phyloP scores from a whole-genome alignment of 441 rosid genomes.

The Eruca vesicaria region DNA sequence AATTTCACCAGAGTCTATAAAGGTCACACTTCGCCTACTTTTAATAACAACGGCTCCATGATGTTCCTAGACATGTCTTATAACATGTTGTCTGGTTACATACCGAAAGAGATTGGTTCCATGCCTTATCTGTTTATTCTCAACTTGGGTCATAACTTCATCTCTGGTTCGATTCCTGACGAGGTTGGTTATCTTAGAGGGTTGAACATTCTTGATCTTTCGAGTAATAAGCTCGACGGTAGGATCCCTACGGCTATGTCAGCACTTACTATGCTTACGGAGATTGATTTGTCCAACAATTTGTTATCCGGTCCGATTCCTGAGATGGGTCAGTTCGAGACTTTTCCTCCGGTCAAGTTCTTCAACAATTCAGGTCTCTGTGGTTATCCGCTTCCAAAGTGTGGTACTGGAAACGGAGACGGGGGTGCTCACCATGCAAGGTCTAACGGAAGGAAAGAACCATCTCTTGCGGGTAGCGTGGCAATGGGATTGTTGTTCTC shows the following conservation, averaged over 20 bases:
- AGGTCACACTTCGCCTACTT: constrained; percentile 71
- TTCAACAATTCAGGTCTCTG: constrained; percentile 83
- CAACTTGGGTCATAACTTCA: constrained; percentile 74
- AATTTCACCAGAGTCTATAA: constrained; percentile 75
- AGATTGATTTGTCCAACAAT: constrained; percentile 79
- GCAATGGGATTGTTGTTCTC: constrained; percentile 85
- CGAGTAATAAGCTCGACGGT: constrained; percentile 65
- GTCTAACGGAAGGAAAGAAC: constrained; percentile 48
- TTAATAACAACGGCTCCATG: constrained; percentile 88
- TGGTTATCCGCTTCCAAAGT: constrained; percentile 72
- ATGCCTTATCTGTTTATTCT: constrained; percentile 71
- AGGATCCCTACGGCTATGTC: constrained; percentile 64
- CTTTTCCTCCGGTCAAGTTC: constrained; percentile 67
- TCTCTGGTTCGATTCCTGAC: constrained; percentile 70
- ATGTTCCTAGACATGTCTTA: constrained; percentile 86
- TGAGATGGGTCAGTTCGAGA: constrained; percentile 77
- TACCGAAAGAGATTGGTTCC: constrained; percentile 78
- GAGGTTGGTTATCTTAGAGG: constrained; percentile 66
- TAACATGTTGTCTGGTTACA: constrained; percentile 63
- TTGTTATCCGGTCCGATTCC: constrained; percentile 75
- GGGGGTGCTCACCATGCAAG: constrained; percentile 46
- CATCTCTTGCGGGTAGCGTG: constrained; percentile 70
- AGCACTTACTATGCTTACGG: constrained; percentile 55
- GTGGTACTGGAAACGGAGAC: constrained; percentile 33
- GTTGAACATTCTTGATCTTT: constrained; percentile 82